Percentiles rank a stretch among this genome's conserved stretches.
These are phyloP conservation scores for Pisolithus tinctorius DNA, from an alignment of 768 basidiomycete species.

Conservation along the genomic window DNA sequence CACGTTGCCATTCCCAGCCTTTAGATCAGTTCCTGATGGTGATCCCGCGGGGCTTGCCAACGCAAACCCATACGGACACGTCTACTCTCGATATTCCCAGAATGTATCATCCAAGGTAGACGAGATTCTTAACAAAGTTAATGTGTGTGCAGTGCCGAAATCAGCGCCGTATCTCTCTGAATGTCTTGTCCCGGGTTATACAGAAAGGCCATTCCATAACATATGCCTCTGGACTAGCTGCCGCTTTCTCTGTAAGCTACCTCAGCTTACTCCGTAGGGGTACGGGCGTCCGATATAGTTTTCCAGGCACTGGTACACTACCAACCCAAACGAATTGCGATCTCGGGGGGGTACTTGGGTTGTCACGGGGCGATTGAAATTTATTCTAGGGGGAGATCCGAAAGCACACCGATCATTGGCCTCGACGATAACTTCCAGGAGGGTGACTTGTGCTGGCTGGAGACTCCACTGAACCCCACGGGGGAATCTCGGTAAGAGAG, in stretches of 20 bases:
- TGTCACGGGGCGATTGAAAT: conserved; percentile 59
- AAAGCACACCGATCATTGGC: conserved; percentile 40
- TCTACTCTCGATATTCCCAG: conserved; percentile 76
- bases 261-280: neutral
- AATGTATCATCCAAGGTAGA: conserved; percentile 59
- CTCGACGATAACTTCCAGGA: conserved; percentile 67
- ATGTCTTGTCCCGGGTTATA: conserved; percentile 1
- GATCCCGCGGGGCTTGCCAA: conserved; percentile 24
- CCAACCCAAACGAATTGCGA: conserved; percentile 73
- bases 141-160: conserved; percentile 30
- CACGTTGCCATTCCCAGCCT: conserved; percentile 36
- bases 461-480: conserved; percentile 83
- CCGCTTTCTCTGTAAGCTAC: conserved; percentile 57
- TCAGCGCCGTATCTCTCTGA: neutral
- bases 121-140: conserved; percentile 64
- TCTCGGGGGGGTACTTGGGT: conserved; percentile 73
- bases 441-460: conserved; percentile 81
- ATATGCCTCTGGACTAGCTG: conserved; percentile 73
- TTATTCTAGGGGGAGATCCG: conserved; percentile 41
- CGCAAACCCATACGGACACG: conserved; percentile 49
- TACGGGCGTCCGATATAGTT: neutral
- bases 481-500: conserved; percentile 61
- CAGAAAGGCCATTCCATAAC: conserved; percentile 70
- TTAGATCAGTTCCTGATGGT: conserved; percentile 35
- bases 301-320: conserved; percentile 57